Evolutionary conservation across 441 rosid species (phyloP), one percentile per base, ranked within the genome.

Genomic region (Biscutella laevigata): DNA sequence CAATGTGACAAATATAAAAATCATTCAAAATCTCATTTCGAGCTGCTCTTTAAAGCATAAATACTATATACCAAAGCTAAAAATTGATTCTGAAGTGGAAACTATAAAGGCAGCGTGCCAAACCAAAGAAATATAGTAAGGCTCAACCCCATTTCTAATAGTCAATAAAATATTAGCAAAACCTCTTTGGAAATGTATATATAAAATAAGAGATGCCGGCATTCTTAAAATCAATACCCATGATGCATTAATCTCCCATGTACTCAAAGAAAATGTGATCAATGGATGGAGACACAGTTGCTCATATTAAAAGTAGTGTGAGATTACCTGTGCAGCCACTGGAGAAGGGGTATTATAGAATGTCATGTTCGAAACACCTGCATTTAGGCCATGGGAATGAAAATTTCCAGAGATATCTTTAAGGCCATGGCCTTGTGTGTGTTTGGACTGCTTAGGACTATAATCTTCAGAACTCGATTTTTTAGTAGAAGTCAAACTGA

Each of bases 311-410:
- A 7, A 28, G 25, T 13, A 44, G 44, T 12, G 46, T n/a, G 14
- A 51, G 30, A 67, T 35, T 73, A 86, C 95, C 89, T 83, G 94
- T 17, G 84, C 50, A 42, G 79, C 79, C 67, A 86, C 71, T 59
- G 96, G 95, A 5, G 95, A 88, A 57, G 98, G 98, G 25, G 98
- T 92, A 66, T 63, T 88, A 68, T 82, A 92, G 53, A 79, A 79
- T 56, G 86, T 64, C 56, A 77, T 54, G 57, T 78, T 82, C 35
- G 87, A 67, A 62, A 78, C 68, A 48, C 79, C 89, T 38, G 91
- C 86, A 15, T 79, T 88, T 63, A 68, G 38, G 64, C 77, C 78
- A 63, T 85, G 96, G 68, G 71, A 67, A 56, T 81, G 80, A 49
- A 62, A 73, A 74, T 73, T 83, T 71, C 82, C 83, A 53, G 86